Base-by-base conservation (phyloP, 2,329 filamentous ascomycete species). In the Dactylella cylindrospora region DNA sequence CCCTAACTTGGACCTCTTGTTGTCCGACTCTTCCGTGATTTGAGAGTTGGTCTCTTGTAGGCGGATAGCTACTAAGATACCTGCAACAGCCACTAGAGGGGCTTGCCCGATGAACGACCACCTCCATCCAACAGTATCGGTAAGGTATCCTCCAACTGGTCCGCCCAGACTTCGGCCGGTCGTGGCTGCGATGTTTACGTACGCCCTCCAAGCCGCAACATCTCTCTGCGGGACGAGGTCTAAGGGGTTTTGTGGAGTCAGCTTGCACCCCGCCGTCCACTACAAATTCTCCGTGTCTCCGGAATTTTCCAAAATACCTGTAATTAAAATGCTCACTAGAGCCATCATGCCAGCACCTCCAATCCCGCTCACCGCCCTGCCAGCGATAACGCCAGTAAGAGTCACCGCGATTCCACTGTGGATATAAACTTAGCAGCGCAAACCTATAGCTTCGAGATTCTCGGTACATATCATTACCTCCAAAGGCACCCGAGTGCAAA, bases 61-160 rank as follows among this genome's bases (percentile, higher is more conserved):
- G 15, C 57, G 35, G 8, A 64, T 5, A 3, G 57, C 50, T 1
- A 80, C 76, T 2, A 81, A 72, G 0, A 76, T 10, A 6, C 78
- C 75, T 8, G 80, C 80, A 2, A 79, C 17, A 0, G 77, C 52
- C 12, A 80, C 76, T n/a, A 81, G 71, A 0, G 81, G 82, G 0
- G 77, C 74, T 70, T 84, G 82, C 3, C 77, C 76, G 0, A 79
- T 68, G 66, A 84, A 84, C 0, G 80, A 80, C 82, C 82, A 84
- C 70, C 84, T 74, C 84, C 83, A 86, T 12, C 83, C 83, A 9
- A 85, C 75, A 0, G 77, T 76, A 65, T 85, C 81, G 1, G 81
- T 79, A 1, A 85, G 70, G 67, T 76, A 79, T 1, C 83, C 84
- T 1, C 83, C 84, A 0, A 84, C 53, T 2, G 78, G 79, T 0